Percentiles rank a stretch among this genome's conserved stretches.
These are phyloP conservation scores for Beauveria pseudobassiana DNA, from an alignment of 2,329 filamentous ascomycete genomes.

Conservation along the genomic window DNA sequence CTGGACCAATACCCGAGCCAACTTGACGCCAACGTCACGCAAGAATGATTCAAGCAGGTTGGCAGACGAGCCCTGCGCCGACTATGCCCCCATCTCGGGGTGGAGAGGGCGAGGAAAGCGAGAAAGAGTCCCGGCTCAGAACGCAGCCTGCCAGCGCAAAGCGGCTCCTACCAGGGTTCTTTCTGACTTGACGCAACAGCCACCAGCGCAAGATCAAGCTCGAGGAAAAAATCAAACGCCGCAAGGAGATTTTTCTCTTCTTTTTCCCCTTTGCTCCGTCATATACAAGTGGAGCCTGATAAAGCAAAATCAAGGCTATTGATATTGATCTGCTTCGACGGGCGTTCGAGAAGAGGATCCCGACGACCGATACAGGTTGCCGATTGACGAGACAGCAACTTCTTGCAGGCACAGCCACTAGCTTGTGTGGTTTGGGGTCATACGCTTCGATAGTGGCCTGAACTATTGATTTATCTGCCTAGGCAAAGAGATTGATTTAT, in stretches of 20 bases:
- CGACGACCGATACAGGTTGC: no score
- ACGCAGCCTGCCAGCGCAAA: background rate
- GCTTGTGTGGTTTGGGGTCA: background rate
- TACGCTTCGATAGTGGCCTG: background rate
- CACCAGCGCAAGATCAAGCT: conserved; percentile 8
- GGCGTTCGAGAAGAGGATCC: no score
- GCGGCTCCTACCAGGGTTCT: background rate
- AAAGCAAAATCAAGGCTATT: no score
- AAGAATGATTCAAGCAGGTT: background rate
- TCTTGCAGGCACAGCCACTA: background rate
- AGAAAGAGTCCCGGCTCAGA: conserved; percentile 1
- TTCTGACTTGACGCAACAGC: background rate
- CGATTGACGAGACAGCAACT: no score
- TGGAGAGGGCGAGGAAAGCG: background rate
- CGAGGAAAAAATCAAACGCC: background rate
- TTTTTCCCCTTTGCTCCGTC: background rate
- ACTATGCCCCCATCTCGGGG: background rate
- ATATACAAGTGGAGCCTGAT: background rate
- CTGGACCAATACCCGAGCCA: background rate
- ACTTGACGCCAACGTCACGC: background rate
- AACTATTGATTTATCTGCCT: background rate
- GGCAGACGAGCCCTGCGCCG: background rate
- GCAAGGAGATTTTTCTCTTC: background rate
- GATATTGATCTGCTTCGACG: no score
- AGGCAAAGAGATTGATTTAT: background rate